Conservation (phyloP, 192 early-diverging fungal genomes). For the Rhizophagus prolifer region DNA sequence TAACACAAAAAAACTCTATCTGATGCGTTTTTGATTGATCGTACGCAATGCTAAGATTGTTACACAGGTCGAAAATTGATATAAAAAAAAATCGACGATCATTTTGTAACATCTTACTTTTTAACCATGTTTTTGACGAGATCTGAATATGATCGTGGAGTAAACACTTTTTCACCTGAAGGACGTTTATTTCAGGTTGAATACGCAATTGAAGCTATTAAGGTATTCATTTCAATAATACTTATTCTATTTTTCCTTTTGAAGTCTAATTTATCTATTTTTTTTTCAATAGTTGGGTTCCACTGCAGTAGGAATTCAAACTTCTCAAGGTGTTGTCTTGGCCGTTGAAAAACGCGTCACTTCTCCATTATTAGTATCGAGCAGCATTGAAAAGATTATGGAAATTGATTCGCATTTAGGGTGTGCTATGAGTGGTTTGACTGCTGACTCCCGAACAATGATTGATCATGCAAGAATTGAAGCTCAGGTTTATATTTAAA, state of each 20-base stretch:
- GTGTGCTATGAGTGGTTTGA: slow-evolving; percentile 96
- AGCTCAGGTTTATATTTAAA: slow-evolving; percentile 71
- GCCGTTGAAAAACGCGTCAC: slow-evolving; percentile 98
- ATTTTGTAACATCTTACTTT: background rate
- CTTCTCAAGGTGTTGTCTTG: slow-evolving; percentile 87
- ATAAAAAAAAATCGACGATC: background rate
- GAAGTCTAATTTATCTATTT: background rate
- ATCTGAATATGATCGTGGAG: slow-evolving; percentile 98
- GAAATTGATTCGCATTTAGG: slow-evolving; percentile 96
- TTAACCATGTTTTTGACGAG: slow-evolving; percentile 68
- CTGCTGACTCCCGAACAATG: slow-evolving; percentile 96
- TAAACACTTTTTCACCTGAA: slow-evolving; percentile 99
- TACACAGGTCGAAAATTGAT: background rate
- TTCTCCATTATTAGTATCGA: slow-evolving; percentile 86
- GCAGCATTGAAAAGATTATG: slow-evolving; percentile 97
- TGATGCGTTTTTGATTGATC: too few relatives aligned
- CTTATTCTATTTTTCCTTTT: background rate
- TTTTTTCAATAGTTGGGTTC: slow-evolving; percentile 74
- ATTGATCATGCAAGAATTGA: slow-evolving; percentile 97
- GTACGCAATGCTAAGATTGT: background rate
- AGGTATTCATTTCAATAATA: slow-evolving; percentile 51
- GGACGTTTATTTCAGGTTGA: slow-evolving; percentile 99
- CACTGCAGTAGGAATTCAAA: slow-evolving; percentile 97
- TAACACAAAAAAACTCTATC: background rate
- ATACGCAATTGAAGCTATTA: slow-evolving; percentile 99